phyloP scores from a whole-genome alignment of 1,284 basidiomycete species.

The Ceratobasidium sp. region DNA sequence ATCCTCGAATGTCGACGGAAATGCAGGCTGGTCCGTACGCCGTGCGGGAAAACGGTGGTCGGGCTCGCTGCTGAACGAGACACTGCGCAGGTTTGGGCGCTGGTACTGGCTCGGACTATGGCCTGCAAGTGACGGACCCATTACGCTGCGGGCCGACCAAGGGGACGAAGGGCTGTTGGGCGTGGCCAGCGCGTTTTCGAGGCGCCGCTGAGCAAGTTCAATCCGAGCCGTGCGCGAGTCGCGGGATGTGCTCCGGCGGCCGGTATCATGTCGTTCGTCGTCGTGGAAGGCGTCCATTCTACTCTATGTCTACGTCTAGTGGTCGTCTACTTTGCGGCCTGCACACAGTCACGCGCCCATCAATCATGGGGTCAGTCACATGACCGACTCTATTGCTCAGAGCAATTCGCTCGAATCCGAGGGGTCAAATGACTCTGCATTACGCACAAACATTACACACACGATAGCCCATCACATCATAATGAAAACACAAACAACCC shows the following conservation, averaged over 20 bases:
- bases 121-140: background rate
- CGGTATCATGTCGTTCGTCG: constrained; percentile 8
- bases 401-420: background rate
- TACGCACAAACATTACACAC: background rate
- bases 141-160: constrained; percentile 29
- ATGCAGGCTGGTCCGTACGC: constrained; percentile 62
- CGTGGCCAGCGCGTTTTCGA: constrained; percentile 39
- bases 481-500: background rate
- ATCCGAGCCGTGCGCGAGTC: constrained; percentile 34
- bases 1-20: constrained; percentile 73
- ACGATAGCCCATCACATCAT: background rate
- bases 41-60: constrained; percentile 39
- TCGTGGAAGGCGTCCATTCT: constrained; percentile 31
- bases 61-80: constrained; percentile 42
- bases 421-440: background rate
- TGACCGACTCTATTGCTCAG: constrained; percentile 3
- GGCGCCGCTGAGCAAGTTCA: constrained; percentile 39
- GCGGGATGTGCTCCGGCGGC: constrained; percentile 25
- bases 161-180: constrained; percentile 40
- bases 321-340: constrained; percentile 27
- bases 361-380: constrained; percentile 27
- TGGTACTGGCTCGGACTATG: constrained; percentile 23
- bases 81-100: constrained; percentile 38
- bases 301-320: constrained; percentile 36
- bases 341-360: constrained; percentile 34